phyloP scores from a whole-genome alignment of 1,284 basidiomycete genomes.

The Microbotryum silenes-acaulis region DNA sequence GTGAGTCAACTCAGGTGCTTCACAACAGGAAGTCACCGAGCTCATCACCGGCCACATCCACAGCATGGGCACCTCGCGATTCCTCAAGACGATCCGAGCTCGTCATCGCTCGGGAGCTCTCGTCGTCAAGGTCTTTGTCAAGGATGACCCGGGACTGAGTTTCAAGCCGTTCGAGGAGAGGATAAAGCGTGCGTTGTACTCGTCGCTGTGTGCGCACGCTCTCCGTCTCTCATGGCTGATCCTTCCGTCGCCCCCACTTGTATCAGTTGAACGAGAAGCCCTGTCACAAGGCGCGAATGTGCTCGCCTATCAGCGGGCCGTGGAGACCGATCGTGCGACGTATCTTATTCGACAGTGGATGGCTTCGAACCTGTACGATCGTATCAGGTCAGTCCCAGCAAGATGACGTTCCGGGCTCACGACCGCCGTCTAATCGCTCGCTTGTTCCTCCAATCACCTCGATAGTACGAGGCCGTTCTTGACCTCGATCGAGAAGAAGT shows the following conservation, averaged over 20 bases:
- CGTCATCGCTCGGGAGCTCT: slow-evolving; percentile 62
- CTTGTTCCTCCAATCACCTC: neutral
- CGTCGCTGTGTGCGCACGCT: neutral
- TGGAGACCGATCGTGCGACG: slow-evolving; percentile 93
- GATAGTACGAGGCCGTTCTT: slow-evolving; percentile 89
- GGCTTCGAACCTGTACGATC: slow-evolving; percentile 89
- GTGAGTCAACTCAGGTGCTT: slow-evolving; percentile 44
- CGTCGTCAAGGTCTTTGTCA: slow-evolving; percentile 73
- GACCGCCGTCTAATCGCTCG: neutral
- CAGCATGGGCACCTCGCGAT: slow-evolving; percentile 83
- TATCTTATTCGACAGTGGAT: slow-evolving; percentile 94
- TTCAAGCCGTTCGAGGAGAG: slow-evolving; percentile 59
- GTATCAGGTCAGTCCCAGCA: slow-evolving; percentile 67
- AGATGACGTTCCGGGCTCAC: neutral
- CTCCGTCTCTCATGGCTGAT: neutral
- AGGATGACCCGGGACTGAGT: slow-evolving; percentile 64
- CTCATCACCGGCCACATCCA: neutral
- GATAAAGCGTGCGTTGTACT: slow-evolving; percentile 53
- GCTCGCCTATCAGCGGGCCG: slow-evolving; percentile 79
- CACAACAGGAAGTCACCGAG: neutral
- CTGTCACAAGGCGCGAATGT: slow-evolving; percentile 78
- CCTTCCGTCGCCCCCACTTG: neutral
- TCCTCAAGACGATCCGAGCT: slow-evolving; percentile 83
- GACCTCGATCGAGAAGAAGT: slow-evolving; percentile 86
- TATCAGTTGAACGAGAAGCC: slow-evolving; percentile 61